Conservation (phyloP, 768 basidiomycete species). For the Russula ochroleuca region DNA sequence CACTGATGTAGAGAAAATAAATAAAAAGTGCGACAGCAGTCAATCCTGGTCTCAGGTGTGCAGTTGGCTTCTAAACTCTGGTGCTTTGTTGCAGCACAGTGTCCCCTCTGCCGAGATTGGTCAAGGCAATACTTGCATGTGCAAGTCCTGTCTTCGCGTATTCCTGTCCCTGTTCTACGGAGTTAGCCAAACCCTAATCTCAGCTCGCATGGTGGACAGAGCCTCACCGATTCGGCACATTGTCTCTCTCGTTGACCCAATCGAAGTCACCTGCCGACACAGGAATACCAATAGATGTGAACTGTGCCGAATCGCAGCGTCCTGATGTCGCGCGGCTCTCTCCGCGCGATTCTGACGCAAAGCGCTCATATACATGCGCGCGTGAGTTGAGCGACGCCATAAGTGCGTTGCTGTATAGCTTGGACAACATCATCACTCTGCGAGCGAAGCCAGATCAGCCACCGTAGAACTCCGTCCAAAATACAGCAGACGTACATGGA, state of each 20-base stretch:
- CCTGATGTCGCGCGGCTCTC: not conserved
- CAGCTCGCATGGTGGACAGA: not conserved
- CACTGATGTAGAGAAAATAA: no score
- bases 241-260: not conserved
- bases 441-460: not conserved
- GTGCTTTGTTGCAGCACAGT: not conserved
- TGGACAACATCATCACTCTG: not conserved
- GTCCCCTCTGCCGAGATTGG: not conserved
- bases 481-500: not conserved
- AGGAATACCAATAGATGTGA: not conserved
- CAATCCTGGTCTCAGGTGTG: no score
- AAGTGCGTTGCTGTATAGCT: conserved; percentile 17
- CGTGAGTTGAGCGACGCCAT: conserved; percentile 19
- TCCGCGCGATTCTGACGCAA: not conserved
- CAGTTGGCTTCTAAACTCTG: no score
- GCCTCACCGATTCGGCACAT: not conserved
- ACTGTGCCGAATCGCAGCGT: not conserved
- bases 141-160: not conserved
- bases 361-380: not conserved
- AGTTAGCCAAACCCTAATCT: not conserved
- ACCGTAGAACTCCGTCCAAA: not conserved
- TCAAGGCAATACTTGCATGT: not conserved
- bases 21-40: no score
- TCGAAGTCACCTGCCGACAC: not conserved
- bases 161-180: not conserved